Conservation (phyloP, 306 rosid genomes). For the Astragalus membranaceus region DNA sequence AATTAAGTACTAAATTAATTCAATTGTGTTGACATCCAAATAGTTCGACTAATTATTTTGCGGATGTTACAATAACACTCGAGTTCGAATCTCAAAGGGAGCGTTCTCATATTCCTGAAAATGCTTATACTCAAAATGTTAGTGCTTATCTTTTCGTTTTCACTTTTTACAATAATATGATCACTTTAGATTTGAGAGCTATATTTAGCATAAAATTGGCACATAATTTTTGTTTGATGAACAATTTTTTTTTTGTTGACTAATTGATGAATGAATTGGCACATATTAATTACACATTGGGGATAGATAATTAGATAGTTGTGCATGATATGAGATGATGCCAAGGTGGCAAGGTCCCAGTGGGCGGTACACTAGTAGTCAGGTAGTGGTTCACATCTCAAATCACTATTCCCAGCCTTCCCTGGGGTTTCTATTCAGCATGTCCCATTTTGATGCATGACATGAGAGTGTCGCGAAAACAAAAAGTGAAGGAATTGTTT, state of each 20-base stretch:
- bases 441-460: slow-evolving; percentile 13
- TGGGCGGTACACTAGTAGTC: neutral
- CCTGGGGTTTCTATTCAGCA: neutral
- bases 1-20: too few species aligned
- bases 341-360: too few species aligned
- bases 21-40: too few species aligned
- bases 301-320: too few species aligned
- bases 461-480: slow-evolving; percentile 21
- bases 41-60: too few species aligned
- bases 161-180: neutral
- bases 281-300: too few species aligned
- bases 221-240: neutral
- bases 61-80: too few species aligned
- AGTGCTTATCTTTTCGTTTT: neutral
- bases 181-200: neutral
- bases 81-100: too few species aligned
- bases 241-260: too few species aligned
- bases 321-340: neutral
- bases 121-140: too few species aligned
- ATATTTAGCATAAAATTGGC: neutral
- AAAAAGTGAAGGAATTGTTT: slow-evolving; percentile 39
- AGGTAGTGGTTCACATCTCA: neutral
- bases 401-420: slow-evolving; percentile 3
- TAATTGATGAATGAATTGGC: too few species aligned
- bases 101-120: too few species aligned